Conservation (phyloP, 176 grass and related monocot species). For the Thinopyrum elongatum region DNA sequence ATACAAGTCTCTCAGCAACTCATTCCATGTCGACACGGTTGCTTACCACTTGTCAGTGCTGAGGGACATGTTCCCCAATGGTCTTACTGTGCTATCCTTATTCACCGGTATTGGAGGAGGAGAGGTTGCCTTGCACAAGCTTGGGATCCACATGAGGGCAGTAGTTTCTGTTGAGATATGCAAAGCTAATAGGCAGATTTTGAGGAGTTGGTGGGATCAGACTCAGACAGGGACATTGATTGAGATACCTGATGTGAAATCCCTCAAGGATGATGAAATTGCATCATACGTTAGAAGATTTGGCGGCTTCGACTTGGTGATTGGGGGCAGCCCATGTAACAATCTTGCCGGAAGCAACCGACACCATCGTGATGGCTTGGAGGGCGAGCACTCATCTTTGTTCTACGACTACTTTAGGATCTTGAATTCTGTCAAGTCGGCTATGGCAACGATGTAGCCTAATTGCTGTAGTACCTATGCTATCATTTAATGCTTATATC, state of each 20-base stretch:
- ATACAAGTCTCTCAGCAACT: slow-evolving; percentile 66
- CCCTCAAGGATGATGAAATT: slow-evolving; percentile 26
- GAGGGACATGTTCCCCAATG: slow-evolving; percentile 58
- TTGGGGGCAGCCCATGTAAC: slow-evolving; percentile 79
- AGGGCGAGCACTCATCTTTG: slow-evolving; percentile 63
- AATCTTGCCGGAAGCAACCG: slow-evolving; percentile 77
- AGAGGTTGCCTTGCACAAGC: slow-evolving; percentile 69
- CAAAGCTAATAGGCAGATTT: slow-evolving; percentile 43
- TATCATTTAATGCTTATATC: background rate
- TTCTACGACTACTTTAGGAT: slow-evolving; percentile 76
- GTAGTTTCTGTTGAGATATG: slow-evolving; percentile 72
- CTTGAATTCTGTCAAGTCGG: slow-evolving; percentile 37
- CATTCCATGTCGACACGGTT: slow-evolving; percentile 82
- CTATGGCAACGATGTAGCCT: slow-evolving; percentile 40
- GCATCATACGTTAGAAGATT: slow-evolving; percentile 19
- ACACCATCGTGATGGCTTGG: slow-evolving; percentile 44
- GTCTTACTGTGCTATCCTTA: slow-evolving; percentile 53
- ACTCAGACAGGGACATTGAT: slow-evolving; percentile 57
- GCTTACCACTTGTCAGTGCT: slow-evolving; percentile 70
- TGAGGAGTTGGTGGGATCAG: slow-evolving; percentile 72
- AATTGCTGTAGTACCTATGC: background rate
- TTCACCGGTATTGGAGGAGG: slow-evolving; percentile 88
- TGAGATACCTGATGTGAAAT: slow-evolving; percentile 55
- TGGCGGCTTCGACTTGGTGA: slow-evolving; percentile 68
- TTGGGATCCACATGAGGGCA: slow-evolving; percentile 59